Evolutionary conservation across 2,329 filamentous ascomycete species (phyloP), one percentile per base, ranked within the genome.

Genomic region (Stachybotrys elegans): DNA sequence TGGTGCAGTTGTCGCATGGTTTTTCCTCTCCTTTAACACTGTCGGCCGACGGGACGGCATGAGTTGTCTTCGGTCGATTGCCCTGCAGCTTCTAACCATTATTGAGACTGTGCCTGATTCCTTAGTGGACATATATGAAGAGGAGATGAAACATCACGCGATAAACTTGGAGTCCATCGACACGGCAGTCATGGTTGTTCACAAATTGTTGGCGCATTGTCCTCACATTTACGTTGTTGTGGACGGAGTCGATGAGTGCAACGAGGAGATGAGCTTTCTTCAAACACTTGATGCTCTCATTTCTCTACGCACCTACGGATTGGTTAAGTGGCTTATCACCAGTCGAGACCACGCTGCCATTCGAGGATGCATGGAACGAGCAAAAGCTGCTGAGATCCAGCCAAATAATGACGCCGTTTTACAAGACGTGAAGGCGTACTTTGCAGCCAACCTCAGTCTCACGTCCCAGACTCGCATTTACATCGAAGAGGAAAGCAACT

Each of bases 61-160:
- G 17, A 39, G 36, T 17, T 11, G 19, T 6, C 20, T 39, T 11
- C 36, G 36, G 12, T 39, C 36, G 19, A 19, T 39, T 9, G 36
- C 22, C 22, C 22, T 39, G 7, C 36, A 22, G 5, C 20, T 39
- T 14, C 19, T 39, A 7, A 39, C 36, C 4, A n/a, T 39, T 7
- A 19, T 39, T 4, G 36, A 39, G 4, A n/a, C 19, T 14, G 16
- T 39, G 4, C 36, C 36, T 12, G 36, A 39, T 22, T 19, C 17
- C 13, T 21, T 39, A 13, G 9, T 22, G 19, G 19, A 17, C 6
- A 21, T 39, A 9, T 39, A 21, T 14, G 20, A 39, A 17, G 19
- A 39, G 22, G 36, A 39, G 19, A 39, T 39, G 36, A 39, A 23
- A 22, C 36, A 39, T 14, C 19, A 39, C 21, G 36, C 36, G 7